These are phyloP conservation scores for Penicillium desertorum DNA, from an alignment of 495 filamentous ascomycete species.

Conservation along the genomic window DNA sequence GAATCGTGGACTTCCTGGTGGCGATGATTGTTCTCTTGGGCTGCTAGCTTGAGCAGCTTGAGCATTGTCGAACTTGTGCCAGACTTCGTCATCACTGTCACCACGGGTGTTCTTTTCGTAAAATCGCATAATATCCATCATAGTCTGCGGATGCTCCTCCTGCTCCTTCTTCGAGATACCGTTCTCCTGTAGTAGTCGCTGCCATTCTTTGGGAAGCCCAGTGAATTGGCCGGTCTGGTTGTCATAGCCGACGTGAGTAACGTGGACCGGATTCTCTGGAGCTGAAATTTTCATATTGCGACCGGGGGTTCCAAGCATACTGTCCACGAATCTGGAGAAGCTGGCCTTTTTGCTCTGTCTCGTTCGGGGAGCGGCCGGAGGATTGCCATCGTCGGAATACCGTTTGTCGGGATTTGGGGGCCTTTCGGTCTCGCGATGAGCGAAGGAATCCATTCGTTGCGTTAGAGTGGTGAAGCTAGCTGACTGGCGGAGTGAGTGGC, in stretches of 20 bases:
- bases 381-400: constrained; percentile 79
- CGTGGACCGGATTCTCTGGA: constrained; percentile 94
- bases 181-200: constrained; percentile 88
- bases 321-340: constrained; percentile 93
- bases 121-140: constrained; percentile 92
- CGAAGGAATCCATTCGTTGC: constrained; percentile 58
- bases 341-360: constrained; percentile 82
- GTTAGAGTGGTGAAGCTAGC: constrained; percentile 69
- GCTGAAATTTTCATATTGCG: constrained; percentile 84
- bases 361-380: constrained; percentile 53
- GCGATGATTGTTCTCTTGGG: constrained; percentile 40
- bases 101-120: constrained; percentile 90
- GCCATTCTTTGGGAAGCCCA: constrained; percentile 96
- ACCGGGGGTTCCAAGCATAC: constrained; percentile 84
- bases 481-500: constrained; percentile 66
- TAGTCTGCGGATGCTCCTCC: constrained; percentile 89
- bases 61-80: constrained; percentile 94
- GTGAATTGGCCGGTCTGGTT: constrained; percentile 97
- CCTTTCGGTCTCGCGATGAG: constrained; percentile 38
- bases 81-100: constrained; percentile 77
- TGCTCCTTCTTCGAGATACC: constrained; percentile 96
- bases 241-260: constrained; percentile 97
- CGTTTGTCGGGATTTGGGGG: constrained; percentile 66
- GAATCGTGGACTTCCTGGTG: constrained; percentile 88
- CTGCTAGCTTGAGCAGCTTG: constrained; percentile 21